Evolutionary conservation across 768 basidiomycete species (phyloP), one percentile per base, ranked within the genome.

Genomic region (Leucosporidium yakuticum): DNA sequence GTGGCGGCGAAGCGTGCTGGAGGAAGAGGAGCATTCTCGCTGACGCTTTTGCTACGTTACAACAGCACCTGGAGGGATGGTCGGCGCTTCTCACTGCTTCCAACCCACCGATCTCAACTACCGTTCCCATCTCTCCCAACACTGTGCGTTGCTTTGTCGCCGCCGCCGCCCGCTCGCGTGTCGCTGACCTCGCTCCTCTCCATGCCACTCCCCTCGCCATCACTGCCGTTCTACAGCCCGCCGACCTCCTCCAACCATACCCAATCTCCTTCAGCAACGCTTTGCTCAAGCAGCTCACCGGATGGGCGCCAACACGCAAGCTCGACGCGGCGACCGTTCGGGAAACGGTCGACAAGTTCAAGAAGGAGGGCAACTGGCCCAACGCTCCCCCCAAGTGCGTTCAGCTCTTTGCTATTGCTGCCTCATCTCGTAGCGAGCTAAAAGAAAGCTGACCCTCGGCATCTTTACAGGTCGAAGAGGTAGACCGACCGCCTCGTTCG

Each of bases 311-410:
- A 4, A 20, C 31, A 29, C 39, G 50, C 44, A 54, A 57, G 34
- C 49, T 75, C 29, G 49, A 56, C 4, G 62, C 25, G 11, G 63
- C 58, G 27, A 54, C 44, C 5, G 63, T 67, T 14, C 62, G 56
- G 55, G 60, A 60, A 25, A 60, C 68, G 47, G 57, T 73, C 29
- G 65, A 70, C 29, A 31, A 60, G 29, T 75, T 69, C 60, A 53
- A 57, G 48, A 56, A 68, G 29, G 70, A 75, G 36, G 70, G 73
- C 12, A 60, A 63, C 17, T 75, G 74, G 70, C 70, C 74, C 12
- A 67, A 60, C 44, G 67, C 68, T 2, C 12, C 32, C 34, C 64
- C 69, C 6, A 48, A 47, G 44, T 68, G 25, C 49, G 21, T 50
- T 25, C n/a, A 44, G 39, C 53, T 54, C n/a, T 12, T 25, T 53